A percentile compares a stretch with the other conserved stretches of the same genome.
phyloP scores from a whole-genome alignment of 2,329 filamentous ascomycete species.

The Arthrobotrys pseudoclavata region DNA sequence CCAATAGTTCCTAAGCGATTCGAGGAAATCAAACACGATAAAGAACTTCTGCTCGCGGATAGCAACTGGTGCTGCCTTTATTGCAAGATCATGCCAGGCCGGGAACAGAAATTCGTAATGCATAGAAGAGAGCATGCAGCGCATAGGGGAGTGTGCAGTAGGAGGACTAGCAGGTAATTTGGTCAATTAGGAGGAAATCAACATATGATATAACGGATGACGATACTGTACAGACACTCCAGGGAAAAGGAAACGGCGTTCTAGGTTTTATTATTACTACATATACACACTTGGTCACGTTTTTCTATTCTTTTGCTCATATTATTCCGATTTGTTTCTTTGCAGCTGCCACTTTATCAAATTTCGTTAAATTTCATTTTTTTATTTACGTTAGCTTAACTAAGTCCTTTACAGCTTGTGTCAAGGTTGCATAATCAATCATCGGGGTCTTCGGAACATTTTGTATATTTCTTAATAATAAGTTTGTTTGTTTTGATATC shows the following conservation, averaged over 20 bases:
- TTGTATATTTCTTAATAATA: background rate
- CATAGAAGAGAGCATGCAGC: slow-evolving; percentile 5
- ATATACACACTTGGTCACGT: background rate
- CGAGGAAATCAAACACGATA: slow-evolving; percentile 19
- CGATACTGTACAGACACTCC: background rate
- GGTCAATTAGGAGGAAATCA: too few relatives aligned
- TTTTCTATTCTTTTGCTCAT: background rate
- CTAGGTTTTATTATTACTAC: background rate
- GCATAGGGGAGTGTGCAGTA: slow-evolving; percentile 20
- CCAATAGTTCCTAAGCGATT: slow-evolving; percentile 42
- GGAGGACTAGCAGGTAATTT: slow-evolving; percentile 7
- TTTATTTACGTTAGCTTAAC: background rate
- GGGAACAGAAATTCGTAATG: slow-evolving; percentile 28
- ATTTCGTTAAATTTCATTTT: background rate
- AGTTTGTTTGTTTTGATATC: background rate
- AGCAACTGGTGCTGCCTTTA: slow-evolving; percentile 55
- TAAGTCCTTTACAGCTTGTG: background rate
- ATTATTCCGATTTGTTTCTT: background rate
- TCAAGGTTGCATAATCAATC: too few relatives aligned
- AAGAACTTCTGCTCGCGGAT: slow-evolving; percentile 32
- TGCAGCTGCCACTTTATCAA: background rate
- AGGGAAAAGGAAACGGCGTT: slow-evolving; percentile 6
- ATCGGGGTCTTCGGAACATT: background rate
- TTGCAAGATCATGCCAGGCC: slow-evolving; percentile 56
- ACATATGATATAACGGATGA: background rate